A percentile compares a stretch with the other conserved stretches of the same genome.
phyloP scores from a whole-genome alignment of 164 flowering plant species.

The Saururus chinensis region DNA sequence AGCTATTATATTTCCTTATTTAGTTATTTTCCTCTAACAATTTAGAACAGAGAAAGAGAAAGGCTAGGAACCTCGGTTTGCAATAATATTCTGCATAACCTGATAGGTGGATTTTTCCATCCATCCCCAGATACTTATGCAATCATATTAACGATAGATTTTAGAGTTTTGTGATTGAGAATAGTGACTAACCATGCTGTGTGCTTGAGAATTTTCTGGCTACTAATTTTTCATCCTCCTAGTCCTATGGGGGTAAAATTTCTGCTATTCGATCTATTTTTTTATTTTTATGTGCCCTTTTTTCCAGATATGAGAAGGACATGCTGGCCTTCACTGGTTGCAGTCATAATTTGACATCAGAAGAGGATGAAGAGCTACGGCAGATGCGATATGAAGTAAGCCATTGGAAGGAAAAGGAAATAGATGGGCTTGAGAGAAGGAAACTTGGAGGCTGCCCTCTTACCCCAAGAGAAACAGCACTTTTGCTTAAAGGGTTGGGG shows the following conservation, averaged over 20 bases:
- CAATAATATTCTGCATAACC: no score
- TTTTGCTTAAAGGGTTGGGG: conserved; percentile 72
- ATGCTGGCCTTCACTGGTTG: conserved; percentile 99
- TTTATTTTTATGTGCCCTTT: not conserved
- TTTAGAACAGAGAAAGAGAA: no score
- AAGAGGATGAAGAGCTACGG: conserved; percentile 77
- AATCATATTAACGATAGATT: no score
- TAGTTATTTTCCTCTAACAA: no score
- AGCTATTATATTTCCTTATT: no score
- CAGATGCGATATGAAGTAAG: conserved; percentile 77
- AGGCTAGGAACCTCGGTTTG: no score
- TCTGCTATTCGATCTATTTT: not conserved
- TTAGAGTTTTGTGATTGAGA: no score
- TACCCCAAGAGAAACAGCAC: conserved; percentile 91
- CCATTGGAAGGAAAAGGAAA: conserved; percentile 99
- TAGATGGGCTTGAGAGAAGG: conserved; percentile 77
- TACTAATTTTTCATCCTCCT: not conserved
- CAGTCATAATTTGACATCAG: conserved; percentile 71
- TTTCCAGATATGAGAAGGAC: conserved; percentile 85
- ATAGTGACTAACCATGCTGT: no score
- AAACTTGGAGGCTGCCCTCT: conserved; percentile 90
- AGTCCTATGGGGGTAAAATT: not conserved
- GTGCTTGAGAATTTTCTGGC: not conserved
- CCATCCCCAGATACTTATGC: no score
- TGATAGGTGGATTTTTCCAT: no score